phyloP scores from a whole-genome alignment of 345 rosid species.

The Erodium maritimum region DNA sequence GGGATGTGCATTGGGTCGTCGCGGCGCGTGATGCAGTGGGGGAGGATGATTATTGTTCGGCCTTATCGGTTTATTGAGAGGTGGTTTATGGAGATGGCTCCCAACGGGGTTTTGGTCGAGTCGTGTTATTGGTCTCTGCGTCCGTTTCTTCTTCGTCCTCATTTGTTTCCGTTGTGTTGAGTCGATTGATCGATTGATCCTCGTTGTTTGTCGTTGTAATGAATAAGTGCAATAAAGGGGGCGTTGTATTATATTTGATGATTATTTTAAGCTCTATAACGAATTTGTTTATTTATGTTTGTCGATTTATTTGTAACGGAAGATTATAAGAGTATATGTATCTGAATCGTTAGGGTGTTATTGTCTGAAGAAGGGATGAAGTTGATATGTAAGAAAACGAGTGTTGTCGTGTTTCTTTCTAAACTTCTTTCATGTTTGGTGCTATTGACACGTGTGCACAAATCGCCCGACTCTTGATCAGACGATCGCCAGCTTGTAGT shows the following conservation, averaged over 20 bases:
- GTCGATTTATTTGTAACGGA: no score
- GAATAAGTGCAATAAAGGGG: neutral
- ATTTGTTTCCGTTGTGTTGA: conserved; percentile 65
- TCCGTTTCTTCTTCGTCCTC: conserved; percentile 42
- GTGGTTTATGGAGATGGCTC: conserved; percentile 46
- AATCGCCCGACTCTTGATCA: no score
- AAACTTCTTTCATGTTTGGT: no score
- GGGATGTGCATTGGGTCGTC: conserved; percentile 54
- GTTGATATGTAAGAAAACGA: no score
- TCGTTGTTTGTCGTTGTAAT: neutral
- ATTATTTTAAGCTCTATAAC: neutral
- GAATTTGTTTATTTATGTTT: neutral
- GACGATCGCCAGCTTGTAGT: no score
- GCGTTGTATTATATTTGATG: neutral
- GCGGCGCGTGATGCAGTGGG: conserved; percentile 63
- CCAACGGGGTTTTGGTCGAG: conserved; percentile 30
- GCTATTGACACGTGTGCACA: no score
- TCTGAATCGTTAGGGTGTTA: no score
- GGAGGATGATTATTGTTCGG: conserved; percentile 25
- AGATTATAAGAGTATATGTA: no score
- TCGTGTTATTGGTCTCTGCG: conserved; percentile 47
- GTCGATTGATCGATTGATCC: conserved; percentile 2
- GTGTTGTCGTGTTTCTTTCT: no score
- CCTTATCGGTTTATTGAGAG: conserved; percentile 46
- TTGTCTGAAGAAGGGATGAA: no score